Evolutionary conservation across 2,329 filamentous ascomycete genomes (phyloP).

Genomic region (Pseudogymnoascus sp.): DNA sequence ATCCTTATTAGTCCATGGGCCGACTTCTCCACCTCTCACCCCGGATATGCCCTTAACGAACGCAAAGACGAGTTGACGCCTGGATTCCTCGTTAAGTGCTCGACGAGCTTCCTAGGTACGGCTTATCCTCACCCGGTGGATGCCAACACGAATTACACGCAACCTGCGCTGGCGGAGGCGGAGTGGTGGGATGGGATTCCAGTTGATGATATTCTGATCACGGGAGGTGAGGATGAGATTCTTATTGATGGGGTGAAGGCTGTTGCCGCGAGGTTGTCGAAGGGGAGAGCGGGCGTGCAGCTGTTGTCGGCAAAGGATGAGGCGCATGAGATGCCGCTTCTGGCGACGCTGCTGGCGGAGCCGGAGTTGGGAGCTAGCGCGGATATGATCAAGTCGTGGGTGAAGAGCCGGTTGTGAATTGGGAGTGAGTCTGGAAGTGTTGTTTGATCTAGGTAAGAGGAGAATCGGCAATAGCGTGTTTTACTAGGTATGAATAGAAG

Average conservation of each 20-base stretch:
- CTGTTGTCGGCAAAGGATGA: constrained; percentile 17
- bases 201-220: constrained; percentile 41
- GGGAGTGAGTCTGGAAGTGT: neutral
- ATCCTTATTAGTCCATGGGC: constrained; percentile 52
- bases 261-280: constrained; percentile 11
- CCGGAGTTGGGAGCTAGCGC: constrained; percentile 18
- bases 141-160: constrained; percentile 41
- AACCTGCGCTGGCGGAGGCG: constrained; percentile 38
- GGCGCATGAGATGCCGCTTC: constrained; percentile 21
- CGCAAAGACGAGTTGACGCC: constrained; percentile 42
- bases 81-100: constrained; percentile 36
- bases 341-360: constrained; percentile 20
- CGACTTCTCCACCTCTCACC: constrained; percentile 38
- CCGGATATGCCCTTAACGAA: constrained; percentile 36
- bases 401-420: constrained; percentile 17
- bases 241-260: constrained; percentile 45
- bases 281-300: constrained; percentile 13
- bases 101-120: constrained; percentile 36
- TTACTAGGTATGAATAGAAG: constrained; percentile 1
- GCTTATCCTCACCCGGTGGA: constrained; percentile 18
- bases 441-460: neutral
- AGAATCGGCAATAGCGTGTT: neutral
- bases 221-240: constrained; percentile 46
- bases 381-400: constrained; percentile 20
- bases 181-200: constrained; percentile 46